These are phyloP conservation scores for Trichosporon sp. DNA, from an alignment of 1,284 basidiomycete genomes.

Conservation along the genomic window DNA sequence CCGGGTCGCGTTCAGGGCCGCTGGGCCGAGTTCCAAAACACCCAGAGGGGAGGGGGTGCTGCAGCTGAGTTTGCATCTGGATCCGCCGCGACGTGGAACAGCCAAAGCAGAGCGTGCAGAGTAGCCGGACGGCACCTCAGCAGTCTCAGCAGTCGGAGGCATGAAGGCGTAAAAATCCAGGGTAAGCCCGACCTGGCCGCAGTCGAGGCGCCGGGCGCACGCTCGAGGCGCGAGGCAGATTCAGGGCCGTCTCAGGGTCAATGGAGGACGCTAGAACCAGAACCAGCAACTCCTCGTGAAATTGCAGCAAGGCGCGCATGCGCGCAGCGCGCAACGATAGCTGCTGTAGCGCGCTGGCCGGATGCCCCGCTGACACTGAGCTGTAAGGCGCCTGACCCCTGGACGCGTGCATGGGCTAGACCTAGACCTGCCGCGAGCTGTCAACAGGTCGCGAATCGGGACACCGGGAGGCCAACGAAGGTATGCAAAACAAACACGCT, in stretches of 20 bases:
- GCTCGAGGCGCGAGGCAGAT: neutral
- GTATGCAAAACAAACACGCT: neutral
- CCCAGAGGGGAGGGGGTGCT: neutral
- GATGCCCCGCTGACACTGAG: too few relatives aligned
- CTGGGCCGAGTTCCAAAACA: conserved; percentile 2
- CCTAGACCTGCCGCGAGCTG: too few relatives aligned
- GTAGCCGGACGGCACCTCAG: too few relatives aligned
- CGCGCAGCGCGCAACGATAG: too few relatives aligned
- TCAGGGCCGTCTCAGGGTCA: neutral
- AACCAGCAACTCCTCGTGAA: neutral
- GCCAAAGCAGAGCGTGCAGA: neutral
- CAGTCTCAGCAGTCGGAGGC: too few relatives aligned
- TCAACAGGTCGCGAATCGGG: too few relatives aligned
- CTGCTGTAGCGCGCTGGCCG: too few relatives aligned
- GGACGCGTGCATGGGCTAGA: too few relatives aligned
- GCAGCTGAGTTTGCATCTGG: neutral
- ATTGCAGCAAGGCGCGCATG: too few relatives aligned
- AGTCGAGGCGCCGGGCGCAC: neutral
- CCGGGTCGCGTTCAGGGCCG: neutral
- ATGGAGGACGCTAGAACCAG: neutral
- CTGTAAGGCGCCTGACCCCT: too few relatives aligned
- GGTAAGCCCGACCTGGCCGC: neutral
- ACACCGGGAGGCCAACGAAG: too few relatives aligned
- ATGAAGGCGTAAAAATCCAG: too few relatives aligned
- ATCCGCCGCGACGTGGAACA: neutral